phyloP scores from a whole-genome alignment of 306 rosid species.

The Quercus berberidifolia region DNA sequence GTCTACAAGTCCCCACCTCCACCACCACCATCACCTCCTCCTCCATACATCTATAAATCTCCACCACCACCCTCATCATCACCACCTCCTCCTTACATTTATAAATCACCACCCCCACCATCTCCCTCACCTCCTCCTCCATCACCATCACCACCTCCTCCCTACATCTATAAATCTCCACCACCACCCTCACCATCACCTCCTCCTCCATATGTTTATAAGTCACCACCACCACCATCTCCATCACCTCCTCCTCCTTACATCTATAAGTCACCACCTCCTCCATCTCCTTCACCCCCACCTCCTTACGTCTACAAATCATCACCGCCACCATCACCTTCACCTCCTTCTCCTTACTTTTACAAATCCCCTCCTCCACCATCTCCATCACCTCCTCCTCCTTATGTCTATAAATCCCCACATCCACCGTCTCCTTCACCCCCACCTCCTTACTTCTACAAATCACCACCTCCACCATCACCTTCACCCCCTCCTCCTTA shows the following conservation, averaged over 20 bases:
- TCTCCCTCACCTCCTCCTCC: background rate
- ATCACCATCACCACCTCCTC: background rate
- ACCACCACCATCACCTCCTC: background rate
- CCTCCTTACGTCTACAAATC: no score
- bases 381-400: accelerated
- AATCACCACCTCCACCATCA: no score
- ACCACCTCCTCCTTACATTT: background rate
- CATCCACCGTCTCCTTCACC: no score
- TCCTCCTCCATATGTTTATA: background rate
- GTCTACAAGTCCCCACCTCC: background rate
- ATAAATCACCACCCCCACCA: background rate
- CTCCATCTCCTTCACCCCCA: no score
- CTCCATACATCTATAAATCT: background rate
- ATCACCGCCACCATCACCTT: accelerated
- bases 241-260: no score
- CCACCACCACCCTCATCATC: background rate
- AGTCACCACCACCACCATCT: background rate
- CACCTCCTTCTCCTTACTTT: no score
- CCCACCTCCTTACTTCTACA: no score
- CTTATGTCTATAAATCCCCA: no score
- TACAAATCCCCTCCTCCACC: no score
- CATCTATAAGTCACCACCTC: no score
- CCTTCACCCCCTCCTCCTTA: no score
- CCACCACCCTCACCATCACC: background rate
- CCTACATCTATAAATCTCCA: background rate